These are phyloP conservation scores for Pseudogymnoascus sp. DNA, from an alignment of 2,329 filamentous ascomycete species.

Conservation along the genomic window DNA sequence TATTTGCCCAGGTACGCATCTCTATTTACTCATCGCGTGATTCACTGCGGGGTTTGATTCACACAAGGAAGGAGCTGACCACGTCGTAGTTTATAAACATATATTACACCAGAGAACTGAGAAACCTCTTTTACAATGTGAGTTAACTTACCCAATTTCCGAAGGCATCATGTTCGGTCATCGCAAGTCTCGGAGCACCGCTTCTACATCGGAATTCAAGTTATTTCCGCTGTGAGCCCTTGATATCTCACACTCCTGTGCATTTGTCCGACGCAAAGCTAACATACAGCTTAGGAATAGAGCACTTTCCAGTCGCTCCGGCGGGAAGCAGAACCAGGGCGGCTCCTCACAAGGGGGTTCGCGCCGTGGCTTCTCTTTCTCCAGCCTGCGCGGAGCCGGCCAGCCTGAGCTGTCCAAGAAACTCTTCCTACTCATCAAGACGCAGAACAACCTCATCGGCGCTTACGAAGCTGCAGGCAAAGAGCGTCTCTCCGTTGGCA, in stretches of 20 bases:
- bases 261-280: background rate
- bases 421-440: conserved; percentile 89
- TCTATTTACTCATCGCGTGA: background rate
- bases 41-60: background rate
- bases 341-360: conserved; percentile 29
- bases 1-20: background rate
- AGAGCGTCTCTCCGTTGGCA: conserved; percentile 76
- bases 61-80: conserved; percentile 1
- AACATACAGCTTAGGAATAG: conserved; percentile 50
- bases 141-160: background rate
- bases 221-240: background rate
- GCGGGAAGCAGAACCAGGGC: conserved; percentile 37
- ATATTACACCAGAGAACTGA: background rate
- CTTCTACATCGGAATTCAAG: background rate
- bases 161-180: background rate
- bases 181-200: background rate
- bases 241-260: background rate
- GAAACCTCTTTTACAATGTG: background rate
- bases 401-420: conserved; percentile 85
- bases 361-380: conserved; percentile 73
- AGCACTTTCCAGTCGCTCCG: conserved; percentile 63
- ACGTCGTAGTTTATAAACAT: background rate
- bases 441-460: conserved; percentile 78
- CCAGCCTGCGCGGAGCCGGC: conserved; percentile 72
- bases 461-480: conserved; percentile 78